phyloP scores from a whole-genome alignment of 371 early-diverging fungal genomes.

The Haplosporangium sp. region DNA sequence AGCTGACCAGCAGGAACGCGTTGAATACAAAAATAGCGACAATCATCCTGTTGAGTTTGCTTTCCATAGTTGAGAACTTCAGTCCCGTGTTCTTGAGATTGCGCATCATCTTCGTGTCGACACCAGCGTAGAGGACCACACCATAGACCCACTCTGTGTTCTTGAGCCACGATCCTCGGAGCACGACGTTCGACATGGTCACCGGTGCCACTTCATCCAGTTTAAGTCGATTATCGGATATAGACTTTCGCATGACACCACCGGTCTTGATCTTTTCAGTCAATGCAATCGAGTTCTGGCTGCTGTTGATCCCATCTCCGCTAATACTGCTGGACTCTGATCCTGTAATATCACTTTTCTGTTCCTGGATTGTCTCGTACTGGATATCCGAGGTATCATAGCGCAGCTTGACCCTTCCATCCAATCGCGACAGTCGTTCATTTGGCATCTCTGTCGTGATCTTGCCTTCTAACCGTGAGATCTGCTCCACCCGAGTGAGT shows the following conservation, averaged over 20 bases:
- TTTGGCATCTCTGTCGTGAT: slow-evolving; percentile 67
- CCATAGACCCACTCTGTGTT: slow-evolving; percentile 87
- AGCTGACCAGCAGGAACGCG: slow-evolving; percentile 36
- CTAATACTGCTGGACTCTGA: neutral
- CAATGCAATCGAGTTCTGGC: slow-evolving; percentile 20
- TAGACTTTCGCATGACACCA: neutral
- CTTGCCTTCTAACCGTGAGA: slow-evolving; percentile 30
- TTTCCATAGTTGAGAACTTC: slow-evolving; percentile 71
- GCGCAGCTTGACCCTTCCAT: slow-evolving; percentile 57
- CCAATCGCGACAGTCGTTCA: slow-evolving; percentile 63
- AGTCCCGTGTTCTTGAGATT: slow-evolving; percentile 73
- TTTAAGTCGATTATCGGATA: slow-evolving; percentile 2
- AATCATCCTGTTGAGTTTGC: slow-evolving; percentile 67
- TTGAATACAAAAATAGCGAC: slow-evolving; percentile 64
- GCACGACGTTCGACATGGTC: slow-evolving; percentile 59
- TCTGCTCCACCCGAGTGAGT: slow-evolving; percentile 54
- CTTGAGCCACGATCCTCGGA: slow-evolving; percentile 82
- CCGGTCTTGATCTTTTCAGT: neutral
- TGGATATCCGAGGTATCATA: slow-evolving; percentile 27
- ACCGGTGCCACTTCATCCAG: slow-evolving; percentile 45
- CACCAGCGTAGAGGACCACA: slow-evolving; percentile 84
- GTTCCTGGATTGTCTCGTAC: slow-evolving; percentile 29
- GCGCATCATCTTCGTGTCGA: slow-evolving; percentile 84
- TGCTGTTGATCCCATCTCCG: slow-evolving; percentile 18
- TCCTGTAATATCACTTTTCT: neutral